phyloP scores from a whole-genome alignment of 176 grass and related monocot genomes.

The Raddia guianensis region DNA sequence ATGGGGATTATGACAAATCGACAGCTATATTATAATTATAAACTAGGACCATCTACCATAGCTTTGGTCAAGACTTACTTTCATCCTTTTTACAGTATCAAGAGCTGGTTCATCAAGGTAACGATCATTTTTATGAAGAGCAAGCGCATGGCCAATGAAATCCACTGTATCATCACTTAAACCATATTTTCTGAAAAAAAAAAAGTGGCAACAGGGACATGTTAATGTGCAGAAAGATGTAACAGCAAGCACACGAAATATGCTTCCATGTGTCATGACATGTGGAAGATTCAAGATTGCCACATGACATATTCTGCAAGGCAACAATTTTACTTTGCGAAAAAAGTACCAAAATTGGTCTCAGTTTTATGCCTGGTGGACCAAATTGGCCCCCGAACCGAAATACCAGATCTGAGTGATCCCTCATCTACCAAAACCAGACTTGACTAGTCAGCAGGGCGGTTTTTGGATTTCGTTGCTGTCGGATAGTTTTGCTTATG shows the following conservation, averaged over 20 bases:
- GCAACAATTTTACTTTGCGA: not conserved
- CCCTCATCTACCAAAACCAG: no score
- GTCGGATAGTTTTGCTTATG: no score
- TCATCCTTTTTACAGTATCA: conserved; percentile 96
- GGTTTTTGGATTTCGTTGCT: no score
- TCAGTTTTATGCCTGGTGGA: no score
- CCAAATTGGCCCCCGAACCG: no score
- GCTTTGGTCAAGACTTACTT: conserved; percentile 59
- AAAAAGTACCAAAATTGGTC: no score
- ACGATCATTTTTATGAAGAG: conserved; percentile 84
- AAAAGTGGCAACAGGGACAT: conserved; percentile 32
- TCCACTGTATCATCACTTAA: conserved; percentile 86
- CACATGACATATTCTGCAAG: not conserved
- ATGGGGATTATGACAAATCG: conserved; percentile 23
- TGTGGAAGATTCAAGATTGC: not conserved
- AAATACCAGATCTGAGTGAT: no score
- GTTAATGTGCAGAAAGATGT: conserved; percentile 19
- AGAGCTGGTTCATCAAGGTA: conserved; percentile 84
- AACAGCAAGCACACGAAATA: conserved; percentile 26
- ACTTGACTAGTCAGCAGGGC: no score
- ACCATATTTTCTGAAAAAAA: conserved; percentile 75
- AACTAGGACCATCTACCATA: conserved; percentile 18
- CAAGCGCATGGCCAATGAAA: conserved; percentile 86
- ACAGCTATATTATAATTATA: not conserved
- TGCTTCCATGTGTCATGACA: conserved; percentile 6